These are phyloP conservation scores for Dactylellina leptospora DNA, from an alignment of 2,329 filamentous ascomycete genomes.

Conservation along the genomic window DNA sequence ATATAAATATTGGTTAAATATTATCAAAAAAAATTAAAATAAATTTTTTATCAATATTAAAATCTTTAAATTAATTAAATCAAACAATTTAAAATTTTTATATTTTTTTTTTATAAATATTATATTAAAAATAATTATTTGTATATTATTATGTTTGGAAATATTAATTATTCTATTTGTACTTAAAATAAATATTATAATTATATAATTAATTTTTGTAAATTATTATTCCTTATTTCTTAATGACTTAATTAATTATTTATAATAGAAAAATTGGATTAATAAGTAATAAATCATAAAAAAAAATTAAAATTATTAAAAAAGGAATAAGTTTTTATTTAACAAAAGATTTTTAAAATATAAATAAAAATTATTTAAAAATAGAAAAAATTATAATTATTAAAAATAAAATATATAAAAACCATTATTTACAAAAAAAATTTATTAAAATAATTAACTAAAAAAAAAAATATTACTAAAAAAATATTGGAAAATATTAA, in stretches of 20 bases:
- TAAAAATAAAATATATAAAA: background rate
- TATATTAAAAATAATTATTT: background rate
- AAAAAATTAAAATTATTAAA: background rate
- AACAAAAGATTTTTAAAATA: background rate
- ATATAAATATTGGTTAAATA: no score
- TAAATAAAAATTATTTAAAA: background rate
- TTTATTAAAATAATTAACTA: no score
- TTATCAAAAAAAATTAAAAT: background rate
- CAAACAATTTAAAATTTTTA: background rate
- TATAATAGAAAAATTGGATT: background rate
- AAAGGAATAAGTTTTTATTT: background rate
- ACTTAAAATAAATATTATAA: background rate
- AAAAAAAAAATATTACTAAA: no score
- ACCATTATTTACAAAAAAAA: no score
- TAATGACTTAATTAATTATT: background rate
- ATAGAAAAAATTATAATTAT: background rate
- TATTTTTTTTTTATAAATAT: background rate
- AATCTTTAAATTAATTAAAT: background rate
- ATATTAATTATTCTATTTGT: conserved; percentile 3
- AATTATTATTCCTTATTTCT: background rate
- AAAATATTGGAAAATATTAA: no score
- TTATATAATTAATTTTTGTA: background rate
- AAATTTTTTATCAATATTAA: background rate
- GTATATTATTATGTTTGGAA: background rate
- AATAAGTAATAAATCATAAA: background rate